Conservation (phyloP, 108 stramenopile species). For the Schizochytrium sp. region DNA sequence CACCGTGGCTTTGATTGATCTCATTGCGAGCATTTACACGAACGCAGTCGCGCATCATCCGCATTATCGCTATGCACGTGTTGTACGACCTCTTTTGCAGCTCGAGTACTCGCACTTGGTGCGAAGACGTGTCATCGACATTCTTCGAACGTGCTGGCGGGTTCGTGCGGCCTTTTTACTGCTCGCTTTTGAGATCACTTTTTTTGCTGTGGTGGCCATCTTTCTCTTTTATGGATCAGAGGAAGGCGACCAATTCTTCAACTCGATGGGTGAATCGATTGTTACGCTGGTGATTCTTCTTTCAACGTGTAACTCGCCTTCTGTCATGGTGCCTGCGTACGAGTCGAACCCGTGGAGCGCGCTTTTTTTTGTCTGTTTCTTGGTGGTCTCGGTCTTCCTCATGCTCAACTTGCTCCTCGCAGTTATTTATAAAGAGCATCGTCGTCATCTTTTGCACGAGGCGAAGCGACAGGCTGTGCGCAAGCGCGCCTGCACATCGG, state of each 20-base stretch:
- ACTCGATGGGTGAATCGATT: neutral
- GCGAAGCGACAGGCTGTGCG: neutral
- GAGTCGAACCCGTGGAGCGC: neutral
- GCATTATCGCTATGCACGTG: neutral
- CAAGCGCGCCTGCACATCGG: constrained; percentile 4
- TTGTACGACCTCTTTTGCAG: neutral
- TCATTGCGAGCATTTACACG: neutral
- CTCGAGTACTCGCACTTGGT: constrained; percentile 6
- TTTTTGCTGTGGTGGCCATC: neutral
- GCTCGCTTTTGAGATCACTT: neutral
- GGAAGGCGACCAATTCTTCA: neutral
- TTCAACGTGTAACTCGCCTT: constrained; percentile 19
- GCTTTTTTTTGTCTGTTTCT: constrained; percentile 10
- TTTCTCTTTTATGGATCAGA: neutral
- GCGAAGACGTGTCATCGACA: neutral
- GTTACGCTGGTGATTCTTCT: constrained; percentile 19
- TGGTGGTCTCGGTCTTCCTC: constrained; percentile 22
- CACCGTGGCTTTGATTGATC: neutral
- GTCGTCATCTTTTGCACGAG: neutral
- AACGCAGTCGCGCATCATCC: neutral
- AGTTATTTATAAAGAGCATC: neutral
- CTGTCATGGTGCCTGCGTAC: constrained; percentile 26
- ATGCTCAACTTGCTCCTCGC: constrained; percentile 22
- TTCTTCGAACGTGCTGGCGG: neutral
- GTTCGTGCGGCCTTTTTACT: neutral